phyloP scores from a whole-genome alignment of 2,329 filamentous ascomycete species.

The Cladosporium sp. region DNA sequence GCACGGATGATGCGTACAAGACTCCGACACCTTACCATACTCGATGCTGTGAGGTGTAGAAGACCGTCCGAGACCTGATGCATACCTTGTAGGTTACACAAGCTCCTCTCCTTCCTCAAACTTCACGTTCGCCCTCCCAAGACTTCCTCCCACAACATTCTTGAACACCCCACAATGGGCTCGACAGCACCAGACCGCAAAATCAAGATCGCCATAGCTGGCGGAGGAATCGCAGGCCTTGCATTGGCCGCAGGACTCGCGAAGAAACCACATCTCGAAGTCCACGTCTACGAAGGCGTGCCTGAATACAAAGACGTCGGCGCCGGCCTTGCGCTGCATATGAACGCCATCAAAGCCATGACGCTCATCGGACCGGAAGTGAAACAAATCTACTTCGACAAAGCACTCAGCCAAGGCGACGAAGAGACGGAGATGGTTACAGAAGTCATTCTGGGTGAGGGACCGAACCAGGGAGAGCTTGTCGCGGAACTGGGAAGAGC shows the following conservation, averaged over 20 bases:
- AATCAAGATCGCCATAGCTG: constrained; percentile 45
- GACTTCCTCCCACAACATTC: not conserved
- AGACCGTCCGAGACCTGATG: not conserved
- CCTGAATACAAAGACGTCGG: constrained; percentile 45
- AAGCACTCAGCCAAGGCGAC: constrained; percentile 45
- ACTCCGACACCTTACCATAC: constrained; percentile 6
- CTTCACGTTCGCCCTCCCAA: not conserved
- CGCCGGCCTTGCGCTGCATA: constrained; percentile 48
- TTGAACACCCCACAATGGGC: constrained; percentile 5
- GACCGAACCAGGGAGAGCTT: constrained; percentile 37
- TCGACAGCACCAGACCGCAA: constrained; percentile 14
- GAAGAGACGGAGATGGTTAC: constrained; percentile 31
- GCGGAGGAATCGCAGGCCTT: constrained; percentile 50
- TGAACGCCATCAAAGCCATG: constrained; percentile 51
- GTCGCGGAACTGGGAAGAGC: constrained; percentile 35
- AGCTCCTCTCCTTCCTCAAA: too few relatives aligned
- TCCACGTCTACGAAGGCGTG: constrained; percentile 50
- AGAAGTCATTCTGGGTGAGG: constrained; percentile 31
- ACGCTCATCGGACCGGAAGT: constrained; percentile 32
- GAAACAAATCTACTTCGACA: constrained; percentile 46
- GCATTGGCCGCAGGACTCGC: constrained; percentile 45
- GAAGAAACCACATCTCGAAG: constrained; percentile 38
- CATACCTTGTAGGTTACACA: not conserved
- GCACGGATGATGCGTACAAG: constrained; percentile 9
- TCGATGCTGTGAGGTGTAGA: constrained; percentile 5